These are phyloP conservation scores for Mycocentrospora acerina DNA, from an alignment of 2,329 filamentous ascomycete species.

Conservation along the genomic window DNA sequence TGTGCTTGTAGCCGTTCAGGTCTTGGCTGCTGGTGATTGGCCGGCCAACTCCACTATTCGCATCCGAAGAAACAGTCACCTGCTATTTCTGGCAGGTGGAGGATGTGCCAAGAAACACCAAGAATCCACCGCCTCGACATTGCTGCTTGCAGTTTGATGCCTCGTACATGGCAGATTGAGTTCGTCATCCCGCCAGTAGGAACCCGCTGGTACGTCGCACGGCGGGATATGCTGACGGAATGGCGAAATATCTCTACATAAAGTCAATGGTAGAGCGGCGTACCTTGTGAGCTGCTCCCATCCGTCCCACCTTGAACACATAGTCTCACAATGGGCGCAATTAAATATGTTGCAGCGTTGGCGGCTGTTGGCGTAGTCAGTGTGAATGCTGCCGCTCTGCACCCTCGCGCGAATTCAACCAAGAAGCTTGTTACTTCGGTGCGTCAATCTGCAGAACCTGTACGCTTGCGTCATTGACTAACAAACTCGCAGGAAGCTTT, in stretches of 20 bases:
- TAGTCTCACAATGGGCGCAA: slow-evolving; percentile 12
- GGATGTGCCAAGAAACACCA: slow-evolving; percentile 5
- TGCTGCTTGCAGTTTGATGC: slow-evolving; percentile 1
- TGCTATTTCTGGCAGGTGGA: slow-evolving; percentile 21
- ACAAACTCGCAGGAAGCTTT: slow-evolving; percentile 20
- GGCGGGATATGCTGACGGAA: neutral
- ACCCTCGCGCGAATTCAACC: slow-evolving; percentile 18
- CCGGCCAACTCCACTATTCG: slow-evolving; percentile 4
- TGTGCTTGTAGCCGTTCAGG: slow-evolving; percentile 15
- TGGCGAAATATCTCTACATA: too few species aligned
- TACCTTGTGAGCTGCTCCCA: too few species aligned
- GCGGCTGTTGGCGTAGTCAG: slow-evolving; percentile 21
- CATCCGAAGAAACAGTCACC: slow-evolving; percentile 9
- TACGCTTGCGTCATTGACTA: neutral
- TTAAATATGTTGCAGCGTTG: slow-evolving; percentile 25
- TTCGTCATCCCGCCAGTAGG: too few species aligned
- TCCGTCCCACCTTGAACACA: neutral
- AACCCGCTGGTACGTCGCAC: neutral
- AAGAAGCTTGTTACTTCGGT: slow-evolving; percentile 31
- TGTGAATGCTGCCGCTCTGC: slow-evolving; percentile 23
- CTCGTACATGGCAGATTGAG: neutral
- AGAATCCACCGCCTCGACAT: slow-evolving; percentile 8
- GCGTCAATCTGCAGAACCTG: neutral
- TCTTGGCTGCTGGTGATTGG: slow-evolving; percentile 14
- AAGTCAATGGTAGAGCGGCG: too few species aligned